Conservation (phyloP, 495 filamentous ascomycete species). For the Penicillium fimorum region DNA sequence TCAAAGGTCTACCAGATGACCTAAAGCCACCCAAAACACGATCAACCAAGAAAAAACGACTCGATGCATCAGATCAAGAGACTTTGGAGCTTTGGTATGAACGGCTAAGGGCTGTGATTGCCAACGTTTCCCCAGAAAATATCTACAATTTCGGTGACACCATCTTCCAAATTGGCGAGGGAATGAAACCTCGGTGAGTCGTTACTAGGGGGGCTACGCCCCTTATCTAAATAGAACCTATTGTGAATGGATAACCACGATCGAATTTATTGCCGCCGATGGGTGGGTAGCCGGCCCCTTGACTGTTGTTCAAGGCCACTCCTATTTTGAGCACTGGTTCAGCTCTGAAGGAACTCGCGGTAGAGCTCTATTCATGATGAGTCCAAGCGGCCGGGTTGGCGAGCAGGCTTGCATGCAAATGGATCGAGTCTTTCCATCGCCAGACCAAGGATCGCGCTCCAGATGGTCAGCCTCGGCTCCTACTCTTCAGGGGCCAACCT, state of each 20-base stretch:
- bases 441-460: not conserved
- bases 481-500: not conserved
- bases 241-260: not conserved
- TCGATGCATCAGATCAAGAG: not conserved
- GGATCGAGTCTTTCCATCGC: not conserved
- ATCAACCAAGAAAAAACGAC: not conserved
- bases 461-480: not conserved
- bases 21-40: not conserved
- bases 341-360: not conserved
- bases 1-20: not conserved
- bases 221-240: not conserved
- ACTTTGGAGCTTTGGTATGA: not conserved
- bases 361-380: not conserved
- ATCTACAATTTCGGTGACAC: not conserved
- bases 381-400: not conserved
- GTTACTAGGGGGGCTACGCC: not conserved
- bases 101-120: not conserved
- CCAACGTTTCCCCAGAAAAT: not conserved
- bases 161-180: not conserved
- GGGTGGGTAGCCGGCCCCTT: not conserved
- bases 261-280: not conserved
- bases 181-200: not conserved
- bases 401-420: not conserved
- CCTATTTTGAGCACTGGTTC: not conserved
- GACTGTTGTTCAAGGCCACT: not conserved